Conservation (phyloP, 2,329 filamentous ascomycete species). For the Colletotrichum salicis region DNA sequence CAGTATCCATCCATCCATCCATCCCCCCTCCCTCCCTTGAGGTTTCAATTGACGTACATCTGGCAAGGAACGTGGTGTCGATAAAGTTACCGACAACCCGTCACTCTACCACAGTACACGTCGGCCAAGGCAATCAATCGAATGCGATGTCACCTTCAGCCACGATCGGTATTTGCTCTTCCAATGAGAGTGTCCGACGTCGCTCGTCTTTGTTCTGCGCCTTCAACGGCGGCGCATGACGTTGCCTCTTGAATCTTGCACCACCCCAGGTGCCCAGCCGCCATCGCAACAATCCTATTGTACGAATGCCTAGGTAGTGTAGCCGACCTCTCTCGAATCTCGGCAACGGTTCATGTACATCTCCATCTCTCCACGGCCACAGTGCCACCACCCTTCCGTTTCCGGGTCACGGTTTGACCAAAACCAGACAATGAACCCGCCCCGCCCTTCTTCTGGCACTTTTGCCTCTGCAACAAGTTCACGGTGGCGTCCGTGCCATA, state of each 20-base stretch:
- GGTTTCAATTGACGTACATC: neutral
- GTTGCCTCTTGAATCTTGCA: neutral
- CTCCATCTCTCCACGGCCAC: slow-evolving; percentile 7
- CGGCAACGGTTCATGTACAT: neutral
- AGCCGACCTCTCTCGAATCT: neutral
- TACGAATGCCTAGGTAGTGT: neutral
- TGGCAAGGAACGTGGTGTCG: neutral
- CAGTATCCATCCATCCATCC: neutral
- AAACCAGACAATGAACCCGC: neutral
- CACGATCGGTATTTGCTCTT: neutral
- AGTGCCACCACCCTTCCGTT: slow-evolving; percentile 1
- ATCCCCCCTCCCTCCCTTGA: no score
- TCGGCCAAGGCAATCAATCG: neutral
- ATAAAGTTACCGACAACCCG: neutral
- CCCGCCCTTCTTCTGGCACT: neutral
- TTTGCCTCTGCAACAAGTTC: slow-evolving; percentile 16
- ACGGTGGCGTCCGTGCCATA: slow-evolving; percentile 9
- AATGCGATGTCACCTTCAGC: neutral
- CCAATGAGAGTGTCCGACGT: neutral
- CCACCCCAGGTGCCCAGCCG: neutral
- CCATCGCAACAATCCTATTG: neutral
- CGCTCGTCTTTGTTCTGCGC: neutral
- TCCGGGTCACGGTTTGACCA: neutral
- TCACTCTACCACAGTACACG: neutral
- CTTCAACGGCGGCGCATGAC: neutral